Percentiles rank a stretch among this genome's conserved stretches.
phyloP scores from a whole-genome alignment of 208 protist species.

The Wallacemonas sp. region DNA sequence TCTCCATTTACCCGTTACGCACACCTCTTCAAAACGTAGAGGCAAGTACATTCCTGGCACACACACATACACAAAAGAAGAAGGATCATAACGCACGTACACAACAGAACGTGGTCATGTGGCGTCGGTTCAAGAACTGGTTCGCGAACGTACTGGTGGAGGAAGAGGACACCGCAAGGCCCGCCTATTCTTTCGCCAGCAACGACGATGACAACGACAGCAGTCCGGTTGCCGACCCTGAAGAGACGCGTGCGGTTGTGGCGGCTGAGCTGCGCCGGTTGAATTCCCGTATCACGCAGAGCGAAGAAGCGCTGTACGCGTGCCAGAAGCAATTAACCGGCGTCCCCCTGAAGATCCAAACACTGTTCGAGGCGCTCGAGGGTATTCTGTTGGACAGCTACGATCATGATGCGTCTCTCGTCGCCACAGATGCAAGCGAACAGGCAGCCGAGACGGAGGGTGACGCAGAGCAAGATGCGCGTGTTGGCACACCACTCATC shows the following conservation, averaged over 20 bases:
- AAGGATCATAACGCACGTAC: too few relatives aligned
- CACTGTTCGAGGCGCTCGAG: slow-evolving; percentile 13
- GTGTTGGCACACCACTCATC: too few relatives aligned
- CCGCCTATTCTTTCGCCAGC: background rate
- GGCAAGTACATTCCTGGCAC: too few relatives aligned
- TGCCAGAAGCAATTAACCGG: background rate
- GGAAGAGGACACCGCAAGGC: too few relatives aligned
- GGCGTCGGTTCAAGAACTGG: too few relatives aligned
- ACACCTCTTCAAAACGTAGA: too few relatives aligned
- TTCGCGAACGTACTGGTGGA: too few relatives aligned
- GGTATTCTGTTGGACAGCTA: slow-evolving; percentile 21
- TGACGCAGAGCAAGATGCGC: too few relatives aligned
- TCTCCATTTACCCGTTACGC: too few relatives aligned
- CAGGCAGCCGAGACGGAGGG: too few relatives aligned
- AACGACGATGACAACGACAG: slow-evolving; percentile 1
- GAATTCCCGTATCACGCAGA: background rate
- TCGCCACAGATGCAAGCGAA: background rate
- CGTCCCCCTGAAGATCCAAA: background rate
- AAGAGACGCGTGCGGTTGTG: background rate
- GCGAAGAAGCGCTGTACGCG: background rate
- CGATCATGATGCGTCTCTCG: slow-evolving; percentile 8
- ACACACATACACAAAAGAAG: too few relatives aligned
- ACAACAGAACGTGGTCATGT: too few relatives aligned
- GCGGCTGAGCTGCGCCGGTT: background rate
- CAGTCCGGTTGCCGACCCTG: background rate